Conservation (phyloP, 805 yeast species). For the Saccharomycopsis selenospora region DNA sequence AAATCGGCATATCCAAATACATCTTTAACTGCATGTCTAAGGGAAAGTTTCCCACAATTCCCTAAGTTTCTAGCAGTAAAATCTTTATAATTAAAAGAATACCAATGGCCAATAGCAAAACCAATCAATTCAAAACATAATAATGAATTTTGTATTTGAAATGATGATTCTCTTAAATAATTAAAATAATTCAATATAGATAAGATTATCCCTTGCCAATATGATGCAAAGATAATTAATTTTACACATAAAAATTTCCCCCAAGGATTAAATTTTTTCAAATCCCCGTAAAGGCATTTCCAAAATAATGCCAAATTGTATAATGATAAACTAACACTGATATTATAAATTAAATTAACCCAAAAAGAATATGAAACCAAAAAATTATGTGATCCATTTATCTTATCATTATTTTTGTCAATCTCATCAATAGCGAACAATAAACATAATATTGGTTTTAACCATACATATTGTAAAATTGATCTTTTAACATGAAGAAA, state of each 20-base stretch:
- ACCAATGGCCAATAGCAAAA: slow-evolving; percentile 85
- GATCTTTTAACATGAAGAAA: slow-evolving; percentile 76
- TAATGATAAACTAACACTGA: slow-evolving; percentile 72
- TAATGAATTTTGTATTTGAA: slow-evolving; percentile 66
- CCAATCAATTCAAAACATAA: slow-evolving; percentile 78
- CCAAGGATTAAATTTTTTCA: slow-evolving; percentile 77
- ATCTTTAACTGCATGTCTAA: slow-evolving; percentile 63
- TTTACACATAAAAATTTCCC: slow-evolving; percentile 91
- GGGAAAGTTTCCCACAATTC: slow-evolving; percentile 58
- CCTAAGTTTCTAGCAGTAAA: slow-evolving; percentile 57
- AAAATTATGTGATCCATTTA: slow-evolving; percentile 33
- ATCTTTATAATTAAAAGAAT: slow-evolving; percentile 72
- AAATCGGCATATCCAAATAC: slow-evolving; percentile 73
- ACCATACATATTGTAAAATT: slow-evolving; percentile 89
- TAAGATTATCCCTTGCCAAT: slow-evolving; percentile 82
- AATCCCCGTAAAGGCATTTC: slow-evolving; percentile 77
- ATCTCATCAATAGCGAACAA: slow-evolving; percentile 42
- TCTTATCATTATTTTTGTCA: slow-evolving; percentile 43
- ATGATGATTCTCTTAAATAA: slow-evolving; percentile 31
- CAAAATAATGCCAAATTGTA: slow-evolving; percentile 87
- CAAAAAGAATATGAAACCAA: slow-evolving; percentile 49
- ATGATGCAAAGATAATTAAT: slow-evolving; percentile 91
- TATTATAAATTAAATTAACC: slow-evolving; percentile 64
- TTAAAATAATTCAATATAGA: slow-evolving; percentile 46
- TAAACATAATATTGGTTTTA: slow-evolving; percentile 75